A percentile compares a stretch with the other conserved stretches of the same genome.
Conservation (phyloP, 2,329 filamentous ascomycete genomes). For the Hymenoscyphus repandus region DNA sequence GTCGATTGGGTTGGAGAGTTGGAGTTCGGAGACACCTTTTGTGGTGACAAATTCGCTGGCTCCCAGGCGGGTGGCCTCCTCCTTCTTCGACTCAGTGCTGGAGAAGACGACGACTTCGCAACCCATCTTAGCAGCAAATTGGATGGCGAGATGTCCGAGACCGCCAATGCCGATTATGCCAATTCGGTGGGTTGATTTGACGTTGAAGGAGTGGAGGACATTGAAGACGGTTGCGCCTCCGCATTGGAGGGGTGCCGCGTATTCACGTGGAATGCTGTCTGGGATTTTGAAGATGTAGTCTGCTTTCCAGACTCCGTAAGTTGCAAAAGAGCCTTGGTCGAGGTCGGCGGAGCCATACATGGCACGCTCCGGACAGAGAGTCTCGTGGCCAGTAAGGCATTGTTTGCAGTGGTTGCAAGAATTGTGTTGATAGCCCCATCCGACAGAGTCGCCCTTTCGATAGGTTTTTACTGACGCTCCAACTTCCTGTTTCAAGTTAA, state of each 20-base stretch:
- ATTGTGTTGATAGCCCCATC: conserved; percentile 41
- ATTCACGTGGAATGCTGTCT: conserved; percentile 32
- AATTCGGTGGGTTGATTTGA: conserved; percentile 28
- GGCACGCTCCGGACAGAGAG: conserved; percentile 37
- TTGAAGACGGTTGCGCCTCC: conserved; percentile 40
- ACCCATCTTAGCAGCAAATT: conserved; percentile 59
- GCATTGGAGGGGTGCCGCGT: conserved; percentile 42
- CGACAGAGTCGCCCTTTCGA: conserved; percentile 41
- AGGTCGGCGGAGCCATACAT: conserved; percentile 39
- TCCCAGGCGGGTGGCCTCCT: conserved; percentile 54
- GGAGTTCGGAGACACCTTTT: conserved; percentile 30
- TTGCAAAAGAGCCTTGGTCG: conserved; percentile 44
- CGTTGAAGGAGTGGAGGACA: conserved; percentile 33
- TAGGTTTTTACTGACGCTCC: conserved; percentile 37
- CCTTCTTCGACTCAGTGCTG: conserved; percentile 55
- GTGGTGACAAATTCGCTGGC: conserved; percentile 57
- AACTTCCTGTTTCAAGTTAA: conserved; percentile 23
- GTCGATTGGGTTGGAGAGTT: conserved; percentile 21
- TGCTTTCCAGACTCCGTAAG: conserved; percentile 36
- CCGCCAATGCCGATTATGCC: conserved; percentile 52
- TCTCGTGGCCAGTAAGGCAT: conserved; percentile 40
- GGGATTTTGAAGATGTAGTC: conserved; percentile 37
- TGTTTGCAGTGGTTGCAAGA: conserved; percentile 40
- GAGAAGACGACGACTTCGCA: conserved; percentile 55
- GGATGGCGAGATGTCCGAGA: conserved; percentile 57